Conservation (phyloP, 2,329 filamentous ascomycete genomes). For the Aureobasidium namibiae region DNA sequence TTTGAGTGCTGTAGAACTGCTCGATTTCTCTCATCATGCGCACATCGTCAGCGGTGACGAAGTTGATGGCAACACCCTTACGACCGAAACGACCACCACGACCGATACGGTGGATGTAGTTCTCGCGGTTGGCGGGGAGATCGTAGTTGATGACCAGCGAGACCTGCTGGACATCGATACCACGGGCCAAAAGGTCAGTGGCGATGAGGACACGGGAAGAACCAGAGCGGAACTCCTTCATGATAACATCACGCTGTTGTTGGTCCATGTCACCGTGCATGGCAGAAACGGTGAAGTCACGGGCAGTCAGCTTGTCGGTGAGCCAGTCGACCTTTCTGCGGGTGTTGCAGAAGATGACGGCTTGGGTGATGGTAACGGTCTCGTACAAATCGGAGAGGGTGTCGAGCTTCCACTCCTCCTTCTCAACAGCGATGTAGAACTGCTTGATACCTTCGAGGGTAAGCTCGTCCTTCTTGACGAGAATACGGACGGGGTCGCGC, state of each 20-base stretch:
- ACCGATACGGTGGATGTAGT: slow-evolving; percentile 99
- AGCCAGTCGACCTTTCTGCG: slow-evolving; percentile 99
- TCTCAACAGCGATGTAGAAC: slow-evolving; percentile 99
- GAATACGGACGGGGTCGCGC: slow-evolving; percentile 96
- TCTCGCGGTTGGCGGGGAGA: slow-evolving; percentile 96
- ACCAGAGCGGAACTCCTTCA: slow-evolving; percentile 99
- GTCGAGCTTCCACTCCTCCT: slow-evolving; percentile 99
- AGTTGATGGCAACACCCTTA: slow-evolving; percentile 99
- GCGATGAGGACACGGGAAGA: slow-evolving; percentile 98
- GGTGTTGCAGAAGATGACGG: slow-evolving; percentile 99
- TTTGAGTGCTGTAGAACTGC: slow-evolving; percentile 99
- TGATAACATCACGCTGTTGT: slow-evolving; percentile 94
- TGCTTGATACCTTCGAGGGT: slow-evolving; percentile 99
- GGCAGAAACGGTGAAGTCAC: slow-evolving; percentile 98
- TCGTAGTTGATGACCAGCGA: slow-evolving; percentile 99
- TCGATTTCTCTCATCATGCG: slow-evolving; percentile 99
- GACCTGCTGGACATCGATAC: slow-evolving; percentile 99
- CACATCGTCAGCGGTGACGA: slow-evolving; percentile 97
- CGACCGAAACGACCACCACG: slow-evolving; percentile 99
- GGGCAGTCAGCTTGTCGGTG: slow-evolving; percentile 95
- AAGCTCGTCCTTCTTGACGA: slow-evolving; percentile 99
- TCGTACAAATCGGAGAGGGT: slow-evolving; percentile 98
- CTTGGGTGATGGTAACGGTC: slow-evolving; percentile 98
- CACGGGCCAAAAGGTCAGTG: slow-evolving; percentile 94
- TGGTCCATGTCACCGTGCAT: slow-evolving; percentile 99